Evolutionary conservation across 2,329 filamentous ascomycete genomes (phyloP), one percentile per base, ranked within the genome.

Genomic region (Hymenotorrendiella dingleyae): DNA sequence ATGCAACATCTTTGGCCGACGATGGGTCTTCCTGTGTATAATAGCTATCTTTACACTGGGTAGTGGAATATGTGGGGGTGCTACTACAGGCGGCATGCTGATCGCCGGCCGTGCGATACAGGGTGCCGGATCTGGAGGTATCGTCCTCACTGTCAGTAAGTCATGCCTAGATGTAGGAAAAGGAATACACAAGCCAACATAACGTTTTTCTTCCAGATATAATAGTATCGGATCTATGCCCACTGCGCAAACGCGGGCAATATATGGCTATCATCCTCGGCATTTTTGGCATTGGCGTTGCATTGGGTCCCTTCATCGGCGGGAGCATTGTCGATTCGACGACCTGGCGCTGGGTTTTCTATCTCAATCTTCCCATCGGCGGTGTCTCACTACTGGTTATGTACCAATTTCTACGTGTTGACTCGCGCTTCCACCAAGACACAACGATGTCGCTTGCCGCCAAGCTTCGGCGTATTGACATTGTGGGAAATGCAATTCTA

Each of bases 91-190:
- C 1, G 54, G 48, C 0, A 69, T 70, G 54, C 61, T 84, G 2
- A 75, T 83, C 12, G 67, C 64, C 4, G 68, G 64, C 4, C 66
- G 77, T 0, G 67, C 67, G 0, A 57, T 35, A 80, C 2, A 74
- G 80, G 40, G 36, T 20, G 20, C 19, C 4, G 39, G 29, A 1
- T 10, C 12, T 4, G 39, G 39, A 6, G 39, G 21, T 3, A 19
- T 41, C 2, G 11, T 11, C 26, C 30, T 45, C 29, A 21, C 38
- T 1, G 20, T 37, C n/a, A 20, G n/a, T n/a, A n/a, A n/a, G n/a
- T n/a, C n/a, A n/a, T n/a, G n/a, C n/a, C n/a, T n/a, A n/a, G n/a
- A n/a, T n/a, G n/a, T n/a, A n/a, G n/a, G n/a, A n/a, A n/a, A n/a
- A n/a, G n/a, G n/a, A n/a, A n/a, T n/a, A n/a, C n/a, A n/a, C n/a